Evolutionary conservation across 345 rosid species (phyloP), one percentile per base, ranked within the genome.

Genomic region (Populus pruinosa): DNA sequence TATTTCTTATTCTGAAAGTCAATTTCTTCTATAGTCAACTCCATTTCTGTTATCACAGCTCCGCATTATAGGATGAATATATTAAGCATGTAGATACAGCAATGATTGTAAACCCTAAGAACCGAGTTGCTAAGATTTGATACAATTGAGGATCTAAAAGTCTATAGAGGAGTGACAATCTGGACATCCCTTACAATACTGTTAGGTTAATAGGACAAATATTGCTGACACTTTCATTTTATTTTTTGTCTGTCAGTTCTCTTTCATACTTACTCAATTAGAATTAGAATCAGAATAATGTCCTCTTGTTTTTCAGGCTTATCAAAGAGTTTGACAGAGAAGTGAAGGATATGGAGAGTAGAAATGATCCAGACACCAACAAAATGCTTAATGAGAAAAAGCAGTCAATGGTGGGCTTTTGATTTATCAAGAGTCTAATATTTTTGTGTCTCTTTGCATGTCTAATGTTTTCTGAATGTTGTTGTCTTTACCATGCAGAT

Each of bases 301-400:
- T 77, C 69, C 61, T 55, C 33, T 73, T 53, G 62, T 78, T 55
- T 80, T 81, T 78, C 90, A 95, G 99, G 88, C 97, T 95, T 82
- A 91, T 95, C 71, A 95, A 93, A 82, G 99, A 95, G 73, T 95
- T 93, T 79, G 99, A 95, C 76, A 81, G 86, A 79, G 97, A 90
- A 89, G 88, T 89, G 67, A 93, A 91, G 84, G 88, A 87, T 41
- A 29, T 85, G 86, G 99, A 93, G 86, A 69, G 87, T 7, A 84
- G 86, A 82, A 91, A 86, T 76, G 92, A 93, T 79, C 87, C 87
- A 63, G 81, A 82, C 72, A 91, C 93, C 78, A 89, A 84, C 76
- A 88, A 78, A 69, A 89, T 86, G 88, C 87, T 95, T 78, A 93
- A 76, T 71, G 99, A 95, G 76, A 90, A 91, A 87, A 93, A 88